Conservation (phyloP, 352 stramenopile species). For the Pythium phragmiticola region DNA sequence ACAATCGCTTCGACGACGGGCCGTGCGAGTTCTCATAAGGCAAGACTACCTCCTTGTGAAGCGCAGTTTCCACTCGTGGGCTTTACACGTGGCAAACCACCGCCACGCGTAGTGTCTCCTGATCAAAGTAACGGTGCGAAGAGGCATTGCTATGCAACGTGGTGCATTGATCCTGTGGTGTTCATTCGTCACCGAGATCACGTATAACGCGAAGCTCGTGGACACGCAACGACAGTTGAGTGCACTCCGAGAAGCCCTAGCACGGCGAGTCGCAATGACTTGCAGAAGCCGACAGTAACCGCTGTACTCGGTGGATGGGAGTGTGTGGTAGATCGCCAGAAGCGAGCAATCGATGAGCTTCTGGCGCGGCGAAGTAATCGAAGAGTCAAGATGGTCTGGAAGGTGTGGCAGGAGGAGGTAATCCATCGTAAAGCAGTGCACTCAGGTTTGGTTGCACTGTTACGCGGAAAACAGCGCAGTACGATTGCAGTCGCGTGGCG, state of each 20-base stretch:
- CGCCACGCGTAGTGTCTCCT: background rate
- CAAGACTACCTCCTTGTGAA: background rate
- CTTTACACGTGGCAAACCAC: background rate
- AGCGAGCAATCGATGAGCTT: background rate
- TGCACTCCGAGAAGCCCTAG: slow-evolving; percentile 9
- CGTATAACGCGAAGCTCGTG: background rate
- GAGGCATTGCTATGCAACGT: background rate
- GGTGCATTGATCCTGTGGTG: background rate
- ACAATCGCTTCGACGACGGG: background rate
- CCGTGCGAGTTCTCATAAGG: background rate
- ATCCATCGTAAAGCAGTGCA: too few species aligned
- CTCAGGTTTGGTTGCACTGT: background rate
- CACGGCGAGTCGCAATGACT: slow-evolving; percentile 13
- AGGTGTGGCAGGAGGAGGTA: background rate
- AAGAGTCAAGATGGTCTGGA: background rate
- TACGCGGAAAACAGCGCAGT: background rate
- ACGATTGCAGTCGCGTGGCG: slow-evolving; percentile 1
- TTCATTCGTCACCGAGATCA: background rate
- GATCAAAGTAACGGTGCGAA: background rate
- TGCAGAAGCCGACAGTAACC: slow-evolving; percentile 8
- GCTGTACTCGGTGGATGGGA: slow-evolving; percentile 10
- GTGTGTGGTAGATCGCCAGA: background rate
- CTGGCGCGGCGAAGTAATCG: too few species aligned
- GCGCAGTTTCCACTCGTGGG: slow-evolving; percentile 12
- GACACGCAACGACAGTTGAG: slow-evolving; percentile 7